Evolutionary conservation across 768 basidiomycete species (phyloP).

Genomic region (Postia placenta): DNA sequence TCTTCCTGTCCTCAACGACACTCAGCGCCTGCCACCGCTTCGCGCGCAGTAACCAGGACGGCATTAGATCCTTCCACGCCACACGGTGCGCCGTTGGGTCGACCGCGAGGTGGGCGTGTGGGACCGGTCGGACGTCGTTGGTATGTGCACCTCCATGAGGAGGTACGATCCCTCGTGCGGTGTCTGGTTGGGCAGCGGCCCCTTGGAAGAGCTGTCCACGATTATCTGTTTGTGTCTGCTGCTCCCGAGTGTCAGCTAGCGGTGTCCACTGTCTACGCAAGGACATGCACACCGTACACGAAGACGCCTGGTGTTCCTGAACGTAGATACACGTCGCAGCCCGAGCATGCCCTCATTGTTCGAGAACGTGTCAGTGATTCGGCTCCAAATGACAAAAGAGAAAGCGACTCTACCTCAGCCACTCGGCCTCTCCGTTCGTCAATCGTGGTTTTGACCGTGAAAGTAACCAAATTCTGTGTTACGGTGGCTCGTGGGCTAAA

Average conservation of each 20-base stretch:
- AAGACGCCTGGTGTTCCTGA: conserved; percentile 75
- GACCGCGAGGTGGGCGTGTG: conserved; percentile 31
- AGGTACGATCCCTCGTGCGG: conserved; percentile 44
- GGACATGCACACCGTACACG: conserved; percentile 35
- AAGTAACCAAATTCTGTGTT: conserved; percentile 58
- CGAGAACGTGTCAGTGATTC: too few species aligned
- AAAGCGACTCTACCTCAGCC: too few species aligned
- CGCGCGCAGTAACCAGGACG: conserved; percentile 42
- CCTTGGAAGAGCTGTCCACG: conserved; percentile 33
- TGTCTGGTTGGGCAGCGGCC: conserved; percentile 40
- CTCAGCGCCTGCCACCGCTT: conserved; percentile 62
- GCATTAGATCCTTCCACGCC: conserved; percentile 46
- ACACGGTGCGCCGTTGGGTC: conserved; percentile 50
- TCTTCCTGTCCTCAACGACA: conserved; percentile 44
- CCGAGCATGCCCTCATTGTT: too few species aligned
- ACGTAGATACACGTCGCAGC: too few species aligned
- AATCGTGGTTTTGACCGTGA: conserved; percentile 50
- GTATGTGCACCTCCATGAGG: conserved; percentile 51
- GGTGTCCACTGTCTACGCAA: background rate
- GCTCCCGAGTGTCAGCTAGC: background rate
- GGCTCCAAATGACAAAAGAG: too few species aligned
- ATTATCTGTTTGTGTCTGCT: conserved; percentile 44
- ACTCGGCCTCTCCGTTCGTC: conserved; percentile 47
- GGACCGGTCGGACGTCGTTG: conserved; percentile 43
- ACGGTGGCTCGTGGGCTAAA: conserved; percentile 65